Evolutionary conservation across 768 basidiomycete species (phyloP).

Genomic region (Boletus rubroflammeus): DNA sequence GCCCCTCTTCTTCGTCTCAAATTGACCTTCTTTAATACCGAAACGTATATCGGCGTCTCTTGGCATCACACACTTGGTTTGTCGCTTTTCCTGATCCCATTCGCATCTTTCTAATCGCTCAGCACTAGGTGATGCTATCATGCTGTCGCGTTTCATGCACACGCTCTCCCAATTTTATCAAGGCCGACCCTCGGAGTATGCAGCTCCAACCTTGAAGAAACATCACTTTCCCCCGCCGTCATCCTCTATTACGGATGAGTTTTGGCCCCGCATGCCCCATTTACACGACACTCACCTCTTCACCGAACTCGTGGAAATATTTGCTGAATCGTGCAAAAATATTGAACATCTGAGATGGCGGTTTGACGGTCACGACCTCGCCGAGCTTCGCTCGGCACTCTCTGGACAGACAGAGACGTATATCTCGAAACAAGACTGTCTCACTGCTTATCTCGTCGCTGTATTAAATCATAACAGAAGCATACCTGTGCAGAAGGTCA

Average conservation of each 20-base stretch:
- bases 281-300: constrained; percentile 16
- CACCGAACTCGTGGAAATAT: constrained; percentile 19
- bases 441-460: constrained; percentile 27
- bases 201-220: constrained; percentile 26
- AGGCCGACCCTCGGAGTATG: constrained; percentile 3
- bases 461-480: constrained; percentile 18
- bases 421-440: constrained; percentile 30
- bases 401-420: not conserved
- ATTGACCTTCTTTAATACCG: constrained; percentile 19
- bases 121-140: constrained; percentile 27
- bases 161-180: constrained; percentile 31
- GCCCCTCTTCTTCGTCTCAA: constrained; percentile 28
- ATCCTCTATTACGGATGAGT: constrained; percentile 8
- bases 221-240: constrained; percentile 19
- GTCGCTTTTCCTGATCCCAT: not conserved
- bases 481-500: constrained; percentile 15
- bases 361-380: constrained; percentile 9
- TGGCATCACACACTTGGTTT: constrained; percentile 36
- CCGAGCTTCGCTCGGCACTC: constrained; percentile 13
- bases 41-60: constrained; percentile 32
- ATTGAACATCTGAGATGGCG: constrained; percentile 18
- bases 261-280: constrained; percentile 24
- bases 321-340: constrained; percentile 6
- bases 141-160: constrained; percentile 30
- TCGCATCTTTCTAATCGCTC: not conserved